A percentile compares a stretch with the other conserved stretches of the same genome.
phyloP scores from a whole-genome alignment of 495 filamentous ascomycete genomes.

The Jackrogersella minutella region DNA sequence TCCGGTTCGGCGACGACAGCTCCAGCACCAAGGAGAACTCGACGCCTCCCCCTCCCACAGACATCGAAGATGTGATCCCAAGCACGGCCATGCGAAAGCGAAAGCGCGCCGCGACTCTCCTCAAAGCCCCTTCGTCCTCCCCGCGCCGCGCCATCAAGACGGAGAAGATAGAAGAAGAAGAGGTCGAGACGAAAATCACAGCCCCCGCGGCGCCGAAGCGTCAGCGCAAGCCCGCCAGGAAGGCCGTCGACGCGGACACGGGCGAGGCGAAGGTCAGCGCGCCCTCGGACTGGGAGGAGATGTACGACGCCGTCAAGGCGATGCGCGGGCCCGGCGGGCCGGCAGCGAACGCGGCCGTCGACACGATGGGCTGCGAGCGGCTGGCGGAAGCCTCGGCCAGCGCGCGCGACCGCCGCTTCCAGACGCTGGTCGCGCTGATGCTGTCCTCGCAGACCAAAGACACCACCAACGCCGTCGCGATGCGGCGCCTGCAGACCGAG shows the following conservation, averaged over 20 bases:
- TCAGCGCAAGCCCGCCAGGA: conserved; percentile 70
- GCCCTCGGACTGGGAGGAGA: conserved; percentile 83
- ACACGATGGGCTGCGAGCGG: conserved; percentile 96
- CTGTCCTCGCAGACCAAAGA: conserved; percentile 97
- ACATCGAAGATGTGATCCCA: conserved; percentile 70
- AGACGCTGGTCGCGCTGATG: conserved; percentile 93
- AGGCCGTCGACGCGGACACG: conserved; percentile 61
- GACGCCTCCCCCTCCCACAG: conserved; percentile 40
- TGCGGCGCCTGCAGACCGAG: conserved; percentile 77
- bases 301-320: conserved; percentile 77
- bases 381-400: conserved; percentile 64
- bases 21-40: conserved; percentile 44
- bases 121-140: conserved; percentile 24
- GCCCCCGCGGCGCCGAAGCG: conserved; percentile 44
- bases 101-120: conserved; percentile 54
- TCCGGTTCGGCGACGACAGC: conserved; percentile 46
- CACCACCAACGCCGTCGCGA: conserved; percentile 86
- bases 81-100: conserved; percentile 58
- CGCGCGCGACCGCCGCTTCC: conserved; percentile 78
- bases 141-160: conserved; percentile 31
- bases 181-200: conserved; percentile 16
- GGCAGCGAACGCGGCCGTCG: conserved; percentile 76
- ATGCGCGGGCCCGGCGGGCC: conserved; percentile 78
- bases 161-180: conserved; percentile 26
- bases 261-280: conserved; percentile 66